phyloP scores from a whole-genome alignment of 805 yeast species.

The Candida mattraensis region DNA sequence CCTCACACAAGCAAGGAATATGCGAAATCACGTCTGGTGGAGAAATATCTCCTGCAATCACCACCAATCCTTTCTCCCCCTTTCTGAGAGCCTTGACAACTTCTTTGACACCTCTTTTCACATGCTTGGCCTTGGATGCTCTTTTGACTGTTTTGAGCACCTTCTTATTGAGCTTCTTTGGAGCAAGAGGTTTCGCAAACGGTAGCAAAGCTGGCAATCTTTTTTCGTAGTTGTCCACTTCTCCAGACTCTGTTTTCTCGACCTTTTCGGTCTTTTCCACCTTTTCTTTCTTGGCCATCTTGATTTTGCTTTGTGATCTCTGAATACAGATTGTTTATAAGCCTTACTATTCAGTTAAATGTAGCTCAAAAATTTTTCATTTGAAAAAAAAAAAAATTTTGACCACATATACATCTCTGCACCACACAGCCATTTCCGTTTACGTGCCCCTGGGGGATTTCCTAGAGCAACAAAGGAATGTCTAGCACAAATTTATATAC shows the following conservation, averaged over 20 bases:
- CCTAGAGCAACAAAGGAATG: too few species aligned
- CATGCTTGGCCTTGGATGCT: slow-evolving; percentile 97
- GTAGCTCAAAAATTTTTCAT: slow-evolving; percentile 4
- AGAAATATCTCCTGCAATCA: slow-evolving; percentile 97
- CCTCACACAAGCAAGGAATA: slow-evolving; percentile 97
- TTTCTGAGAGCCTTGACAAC: slow-evolving; percentile 97
- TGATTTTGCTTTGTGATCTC: slow-evolving; percentile 4
- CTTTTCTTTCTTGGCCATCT: slow-evolving; percentile 45
- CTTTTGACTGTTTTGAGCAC: slow-evolving; percentile 93
- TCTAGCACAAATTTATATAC: too few species aligned
- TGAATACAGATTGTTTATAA: too few species aligned
- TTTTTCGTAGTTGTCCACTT: slow-evolving; percentile 81
- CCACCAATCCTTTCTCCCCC: slow-evolving; percentile 95
- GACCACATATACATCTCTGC: slow-evolving; percentile 7
- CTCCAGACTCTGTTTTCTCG: slow-evolving; percentile 37
- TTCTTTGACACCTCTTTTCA: slow-evolving; percentile 98
- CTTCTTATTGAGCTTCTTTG: slow-evolving; percentile 94
- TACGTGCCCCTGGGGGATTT: too few species aligned
- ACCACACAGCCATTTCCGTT: neutral
- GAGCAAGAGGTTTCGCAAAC: slow-evolving; percentile 93
- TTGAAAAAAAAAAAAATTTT: slow-evolving; percentile 7
- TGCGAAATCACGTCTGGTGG: slow-evolving; percentile 98
- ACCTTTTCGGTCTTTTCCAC: neutral
- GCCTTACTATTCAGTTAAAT: neutral
- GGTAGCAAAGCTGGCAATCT: slow-evolving; percentile 89